Base-by-base conservation (phyloP, 2,329 filamentous ascomycete species). In the Venturia nashicola region DNA sequence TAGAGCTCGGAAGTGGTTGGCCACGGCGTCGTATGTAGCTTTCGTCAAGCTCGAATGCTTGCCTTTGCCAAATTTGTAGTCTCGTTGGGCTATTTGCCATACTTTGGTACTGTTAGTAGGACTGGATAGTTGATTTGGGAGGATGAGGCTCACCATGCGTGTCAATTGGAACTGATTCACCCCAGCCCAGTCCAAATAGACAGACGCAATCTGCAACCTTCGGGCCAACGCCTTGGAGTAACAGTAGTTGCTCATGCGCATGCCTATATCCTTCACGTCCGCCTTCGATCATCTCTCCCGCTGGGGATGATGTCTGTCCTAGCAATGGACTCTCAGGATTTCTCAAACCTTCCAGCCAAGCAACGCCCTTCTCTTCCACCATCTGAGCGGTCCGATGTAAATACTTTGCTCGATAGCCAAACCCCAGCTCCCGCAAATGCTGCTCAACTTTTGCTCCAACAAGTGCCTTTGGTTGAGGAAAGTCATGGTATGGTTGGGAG, bases 181-280 rank as follows among this genome's bases (percentile, higher is more conserved):
- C 89, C 93, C 95, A 99, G 36, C 92, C 93, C 16, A 99, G 77
- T 0, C 95, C 95, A 89, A 99, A 97, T 23, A 99, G 78, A 72
- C 90, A 96, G 8, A 97, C 92, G 72, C 95, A 99, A 73, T 99
- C 95, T 6, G 94, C 89, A 0, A 99, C 94, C 74, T 99, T 99
- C 0, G 95, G 94, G 0, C 94, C 94, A 6, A 99, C 95, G 0
- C 94, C 94, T 65, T 91, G 86, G 27, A 99, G 80, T 6, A 82
- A 77, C 0, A 97, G 80, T 2, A 99, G 80, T 68, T 89, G 83
- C 65, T 90, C 86, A 70, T 97, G 94, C 0, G 94, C 93, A 61
- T 83, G 79, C 55, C 85, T 86, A 74, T 95, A 97, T 4, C 85
- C 90, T 68, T 83, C 80, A 66, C 83, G 75, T 62, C 81, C 77